These are phyloP conservation scores for Halenospora varia DNA, from an alignment of 495 filamentous ascomycete genomes.

Conservation along the genomic window DNA sequence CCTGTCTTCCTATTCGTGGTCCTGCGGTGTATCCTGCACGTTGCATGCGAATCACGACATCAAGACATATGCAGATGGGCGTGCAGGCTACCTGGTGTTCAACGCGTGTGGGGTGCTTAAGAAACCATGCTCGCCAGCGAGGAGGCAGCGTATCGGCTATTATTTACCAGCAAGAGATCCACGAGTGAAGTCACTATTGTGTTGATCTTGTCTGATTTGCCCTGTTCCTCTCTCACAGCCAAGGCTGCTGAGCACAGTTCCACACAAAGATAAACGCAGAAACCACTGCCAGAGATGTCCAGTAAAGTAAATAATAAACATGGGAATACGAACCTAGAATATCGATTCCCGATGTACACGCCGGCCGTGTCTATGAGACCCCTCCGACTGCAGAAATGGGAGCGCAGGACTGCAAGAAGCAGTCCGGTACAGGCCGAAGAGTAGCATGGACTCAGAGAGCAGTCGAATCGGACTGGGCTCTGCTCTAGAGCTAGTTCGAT, in stretches of 20 bases:
- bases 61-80: conserved; percentile 12
- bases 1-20: conserved; percentile 3
- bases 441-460: background rate
- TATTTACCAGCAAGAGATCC: background rate
- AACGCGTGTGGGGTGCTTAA: conserved; percentile 11
- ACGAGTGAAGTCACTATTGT: background rate
- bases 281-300: too few relatives aligned
- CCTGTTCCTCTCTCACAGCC: too few relatives aligned
- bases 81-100: conserved; percentile 6
- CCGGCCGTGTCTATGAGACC: too few relatives aligned
- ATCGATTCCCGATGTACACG: too few relatives aligned
- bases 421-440: conserved; percentile 9
- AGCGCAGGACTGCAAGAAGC: too few relatives aligned
- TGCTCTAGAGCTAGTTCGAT: background rate
- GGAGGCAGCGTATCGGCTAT: conserved; percentile 1
- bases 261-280: too few relatives aligned
- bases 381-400: too few relatives aligned
- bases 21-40: background rate
- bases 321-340: too few relatives aligned
- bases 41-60: conserved; percentile 15
- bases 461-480: background rate
- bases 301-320: too few relatives aligned
- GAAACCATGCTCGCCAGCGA: background rate
- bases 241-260: background rate
- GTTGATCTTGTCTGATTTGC: background rate